Evolutionary conservation across 306 rosid genomes (phyloP), one percentile per base, ranked within the genome.

Genomic region (Dryas alaskensis): DNA sequence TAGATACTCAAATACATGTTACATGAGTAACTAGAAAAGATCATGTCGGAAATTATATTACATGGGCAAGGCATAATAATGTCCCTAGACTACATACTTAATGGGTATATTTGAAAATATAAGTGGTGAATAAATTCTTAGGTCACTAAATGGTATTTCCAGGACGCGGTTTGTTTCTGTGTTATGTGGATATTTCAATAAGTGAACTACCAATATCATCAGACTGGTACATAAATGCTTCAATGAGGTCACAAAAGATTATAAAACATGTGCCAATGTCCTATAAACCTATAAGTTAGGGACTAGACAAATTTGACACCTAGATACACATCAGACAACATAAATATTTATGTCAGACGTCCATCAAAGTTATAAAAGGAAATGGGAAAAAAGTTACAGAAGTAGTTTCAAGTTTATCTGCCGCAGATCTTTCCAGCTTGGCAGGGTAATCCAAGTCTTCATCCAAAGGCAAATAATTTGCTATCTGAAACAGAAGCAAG

Each of bases 391-490:
- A 69, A 77, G 46, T 82, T 87, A 95, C 99, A 57, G 89, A 76
- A 87, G 84, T 75, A 76, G 50, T 83, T 85, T 92, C 93, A 45
- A 88, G 82, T 60, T 79, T 79, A 50, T 87, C 75, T 82, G 79
- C 92, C 10, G 82, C 78, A 65, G 82, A 78, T 79, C 48, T 82
- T 85, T 92, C 92, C 84, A 95, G 89, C 96, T 92, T 95, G 66
- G 90, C 95, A 81, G 98, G 99, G 81, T 95, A 95, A 83, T 95
- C 87, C 89, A 92, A 82, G 85, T 95, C 99, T 80, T 88, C 97
- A 69, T 84, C 85, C 63, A 86, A 83, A 61, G 99, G 97, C 10
- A 87, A 73, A 86, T 88, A 95, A 81, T 95, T 95, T 14, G 92
- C 97, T 73, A 95, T 95, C 99, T 95, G 81, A 49, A 83, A 72